A percentile compares a stretch with the other conserved stretches of the same genome.
phyloP scores from a whole-genome alignment of 441 rosid genomes.

The Dalechampia spathulata region DNA sequence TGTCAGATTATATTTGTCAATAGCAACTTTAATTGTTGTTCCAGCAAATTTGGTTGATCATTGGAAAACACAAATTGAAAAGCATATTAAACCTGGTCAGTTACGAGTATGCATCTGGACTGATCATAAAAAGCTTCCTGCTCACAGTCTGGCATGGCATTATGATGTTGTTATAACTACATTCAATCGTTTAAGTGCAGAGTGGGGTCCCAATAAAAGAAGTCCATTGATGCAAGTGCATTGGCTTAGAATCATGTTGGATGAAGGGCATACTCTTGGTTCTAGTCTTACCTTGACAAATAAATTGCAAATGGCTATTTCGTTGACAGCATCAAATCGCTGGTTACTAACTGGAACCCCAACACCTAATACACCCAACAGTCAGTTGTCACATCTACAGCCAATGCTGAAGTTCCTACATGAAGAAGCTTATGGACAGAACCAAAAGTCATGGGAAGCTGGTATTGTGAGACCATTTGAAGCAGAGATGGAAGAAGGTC shows the following conservation, averaged over 20 bases:
- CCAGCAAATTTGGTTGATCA: constrained; percentile 85
- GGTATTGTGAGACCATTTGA: constrained; percentile 91
- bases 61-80: constrained; percentile 84
- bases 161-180: constrained; percentile 91
- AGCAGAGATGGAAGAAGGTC: constrained; percentile 90
- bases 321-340: constrained; percentile 70
- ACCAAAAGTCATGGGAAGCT: constrained; percentile 82
- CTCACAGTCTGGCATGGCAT: constrained; percentile 94
- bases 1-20: constrained; percentile 74
- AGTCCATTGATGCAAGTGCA: constrained; percentile 92
- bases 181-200: constrained; percentile 90
- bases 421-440: constrained; percentile 82
- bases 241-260: constrained; percentile 90
- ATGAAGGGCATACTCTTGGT: constrained; percentile 99
- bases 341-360: constrained; percentile 99
- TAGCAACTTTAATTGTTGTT: constrained; percentile 84
- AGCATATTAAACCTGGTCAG: constrained; percentile 74
- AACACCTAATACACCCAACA: constrained; percentile 83
- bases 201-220: constrained; percentile 72
- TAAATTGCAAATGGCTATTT: constrained; percentile 93
- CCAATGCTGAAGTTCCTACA: constrained; percentile 90
- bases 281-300: constrained; percentile 87
- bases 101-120: constrained; percentile 72
- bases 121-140: constrained; percentile 53
- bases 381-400: constrained; percentile 83